Evolutionary conservation across 2,329 filamentous ascomycete genomes (phyloP).

Genomic region (Monosporascus sp.): DNA sequence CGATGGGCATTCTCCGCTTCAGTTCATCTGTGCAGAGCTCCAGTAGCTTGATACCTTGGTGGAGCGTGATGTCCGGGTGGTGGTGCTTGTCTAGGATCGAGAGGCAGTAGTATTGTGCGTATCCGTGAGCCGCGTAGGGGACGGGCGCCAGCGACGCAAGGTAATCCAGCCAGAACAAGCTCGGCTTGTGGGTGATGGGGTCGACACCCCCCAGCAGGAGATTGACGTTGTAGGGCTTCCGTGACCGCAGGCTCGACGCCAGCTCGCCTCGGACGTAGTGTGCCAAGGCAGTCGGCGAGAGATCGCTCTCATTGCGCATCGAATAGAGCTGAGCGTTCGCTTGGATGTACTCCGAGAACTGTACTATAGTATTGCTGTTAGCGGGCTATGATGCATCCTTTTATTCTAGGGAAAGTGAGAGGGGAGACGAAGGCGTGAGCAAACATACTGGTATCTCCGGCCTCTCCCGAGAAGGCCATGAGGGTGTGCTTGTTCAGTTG

Average conservation of each 20-base stretch:
- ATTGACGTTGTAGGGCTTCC: constrained; percentile 96
- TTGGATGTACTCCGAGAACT: constrained; percentile 99
- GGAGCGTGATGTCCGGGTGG: constrained; percentile 85
- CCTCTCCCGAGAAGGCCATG: constrained; percentile 92
- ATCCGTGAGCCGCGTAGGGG: constrained; percentile 95
- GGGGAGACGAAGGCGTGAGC: neutral
- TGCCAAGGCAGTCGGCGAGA: constrained; percentile 82
- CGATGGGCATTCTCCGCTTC: constrained; percentile 92
- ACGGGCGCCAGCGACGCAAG: constrained; percentile 81
- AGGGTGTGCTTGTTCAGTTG: constrained; percentile 88
- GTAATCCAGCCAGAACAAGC: constrained; percentile 96
- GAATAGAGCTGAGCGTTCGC: constrained; percentile 97
- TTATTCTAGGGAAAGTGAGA: neutral
- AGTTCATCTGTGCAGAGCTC: constrained; percentile 95
- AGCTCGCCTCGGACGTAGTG: constrained; percentile 93
- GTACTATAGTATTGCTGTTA: constrained; percentile 54
- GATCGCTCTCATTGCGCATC: constrained; percentile 93
- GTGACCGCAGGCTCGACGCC: constrained; percentile 81
- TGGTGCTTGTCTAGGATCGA: constrained; percentile 98
- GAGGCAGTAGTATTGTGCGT: constrained; percentile 99
- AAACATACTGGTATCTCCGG: constrained; percentile 82
- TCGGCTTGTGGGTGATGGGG: constrained; percentile 83
- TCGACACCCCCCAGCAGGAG: constrained; percentile 91
- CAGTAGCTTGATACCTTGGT: constrained; percentile 86
- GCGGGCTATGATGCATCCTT: neutral